Evolutionary conservation across 2,329 filamentous ascomycete genomes (phyloP), one percentile per base, ranked within the genome.

Genomic region (Talaromyces sp.): DNA sequence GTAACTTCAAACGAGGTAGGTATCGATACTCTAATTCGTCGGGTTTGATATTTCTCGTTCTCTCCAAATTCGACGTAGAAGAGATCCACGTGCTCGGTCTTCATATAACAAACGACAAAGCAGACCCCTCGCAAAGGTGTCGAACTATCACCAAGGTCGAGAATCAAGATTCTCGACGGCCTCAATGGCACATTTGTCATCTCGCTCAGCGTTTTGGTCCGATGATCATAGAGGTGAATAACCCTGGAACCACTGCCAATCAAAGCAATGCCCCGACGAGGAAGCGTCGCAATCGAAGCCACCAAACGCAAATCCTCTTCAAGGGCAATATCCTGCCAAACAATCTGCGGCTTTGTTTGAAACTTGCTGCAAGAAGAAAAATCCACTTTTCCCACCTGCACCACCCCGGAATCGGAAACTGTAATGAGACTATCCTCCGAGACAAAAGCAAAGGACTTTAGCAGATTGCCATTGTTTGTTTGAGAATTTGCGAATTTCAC

Each of bases 1-100:
- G 84, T 84, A 14, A 86, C 78, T 2, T 79, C 70, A 59, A 86
- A 85, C 4, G 75, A 77, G 2, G 76, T 66, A 5, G 81, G 78
- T 5, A 79, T 34, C 69, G 63, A 55, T 61, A 77, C 61, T 2
- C 27, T 54, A 2, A 58, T 58, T 42, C 44, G 34, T 40, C 5
- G 50, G 18, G 54, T 23, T n/a, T 42, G 8, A 34, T 51, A 87
- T 16, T 65, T 65, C 51, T 58, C 55, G 31, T 30, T 64, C 5
- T 59, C 57, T 52, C 62, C 62, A 10, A 64, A 44, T 2, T 67
- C 64, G 34, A 72, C 62, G 1, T 61, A 65, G 55, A 76, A 67
- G 5, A 76, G 47, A n/a, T 71, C 70, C 18, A 71, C 68, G n/a
- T 68, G 66, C 6, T 71, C 68, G 6, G 65, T 59, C 4, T 64